phyloP scores from a whole-genome alignment of 805 yeast species.

The Saccharomycopsis sp. region DNA sequence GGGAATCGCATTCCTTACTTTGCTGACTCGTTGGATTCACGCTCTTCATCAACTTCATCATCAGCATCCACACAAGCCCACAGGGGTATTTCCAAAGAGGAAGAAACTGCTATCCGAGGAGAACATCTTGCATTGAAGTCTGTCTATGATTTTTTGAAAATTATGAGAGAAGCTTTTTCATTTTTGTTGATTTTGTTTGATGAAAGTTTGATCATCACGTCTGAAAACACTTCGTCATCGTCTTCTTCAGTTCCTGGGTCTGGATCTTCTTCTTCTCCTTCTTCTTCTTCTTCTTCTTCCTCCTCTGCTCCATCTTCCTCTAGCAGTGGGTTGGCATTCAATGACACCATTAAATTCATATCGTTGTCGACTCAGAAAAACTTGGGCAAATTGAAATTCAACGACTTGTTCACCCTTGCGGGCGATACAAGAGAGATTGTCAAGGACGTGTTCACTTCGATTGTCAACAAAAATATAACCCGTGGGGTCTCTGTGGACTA shows the following conservation, averaged over 20 bases:
- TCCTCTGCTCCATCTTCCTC: no score
- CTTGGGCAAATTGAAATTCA: slow-evolving; percentile 57
- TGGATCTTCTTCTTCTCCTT: no score
- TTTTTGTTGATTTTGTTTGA: slow-evolving; percentile 75
- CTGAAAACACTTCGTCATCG: slow-evolving; percentile 24
- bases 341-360: slow-evolving; percentile 61
- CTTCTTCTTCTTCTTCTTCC: no score
- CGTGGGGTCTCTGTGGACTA: slow-evolving; percentile 91
- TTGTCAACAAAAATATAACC: slow-evolving; percentile 79
- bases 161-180: slow-evolving; percentile 84
- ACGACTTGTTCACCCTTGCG: slow-evolving; percentile 67
- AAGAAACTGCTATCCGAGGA: slow-evolving; percentile 73
- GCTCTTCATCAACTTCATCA: no score
- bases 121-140: slow-evolving; percentile 85
- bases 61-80: no score
- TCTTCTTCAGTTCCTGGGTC: no score
- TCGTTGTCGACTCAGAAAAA: slow-evolving; percentile 59
- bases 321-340: no score
- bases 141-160: slow-evolving; percentile 59
- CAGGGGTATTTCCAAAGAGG: slow-evolving; percentile 22
- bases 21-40: slow-evolving; percentile 7
- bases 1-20: slow-evolving; percentile 37
- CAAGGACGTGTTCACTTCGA: slow-evolving; percentile 79
- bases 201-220: slow-evolving; percentile 41
- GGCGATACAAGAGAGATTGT: slow-evolving; percentile 48